These are phyloP conservation scores for Hanseniaspora jakobsenii DNA, from an alignment of 805 yeast species.

Conservation along the genomic window DNA sequence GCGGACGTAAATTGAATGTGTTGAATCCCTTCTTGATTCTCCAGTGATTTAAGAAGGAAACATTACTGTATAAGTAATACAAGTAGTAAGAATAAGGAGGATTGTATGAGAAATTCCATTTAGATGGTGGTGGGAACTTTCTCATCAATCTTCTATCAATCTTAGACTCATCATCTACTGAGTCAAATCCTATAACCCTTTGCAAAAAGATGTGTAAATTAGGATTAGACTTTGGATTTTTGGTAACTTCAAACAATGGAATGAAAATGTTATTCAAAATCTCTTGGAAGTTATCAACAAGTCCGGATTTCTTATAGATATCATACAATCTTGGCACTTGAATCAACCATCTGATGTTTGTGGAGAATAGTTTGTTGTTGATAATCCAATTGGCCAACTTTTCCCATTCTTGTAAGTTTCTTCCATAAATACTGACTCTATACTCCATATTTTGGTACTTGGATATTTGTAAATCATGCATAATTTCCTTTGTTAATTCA, in stretches of 20 bases:
- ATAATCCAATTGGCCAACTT: conserved; percentile 89
- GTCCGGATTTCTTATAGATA: conserved; percentile 64
- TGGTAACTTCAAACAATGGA: conserved; percentile 83
- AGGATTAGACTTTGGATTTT: conserved; percentile 79
- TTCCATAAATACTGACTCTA: conserved; percentile 87
- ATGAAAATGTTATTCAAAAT: conserved; percentile 65
- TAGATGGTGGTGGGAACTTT: conserved; percentile 72
- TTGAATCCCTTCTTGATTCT: conserved; percentile 64
- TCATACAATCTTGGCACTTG: conserved; percentile 93
- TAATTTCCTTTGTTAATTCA: conserved; percentile 84
- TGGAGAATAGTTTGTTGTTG: conserved; percentile 80
- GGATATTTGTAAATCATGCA: conserved; percentile 85
- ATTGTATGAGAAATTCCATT: conserved; percentile 67
- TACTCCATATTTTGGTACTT: conserved; percentile 97
- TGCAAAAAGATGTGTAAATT: conserved; percentile 78
- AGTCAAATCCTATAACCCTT: conserved; percentile 93
- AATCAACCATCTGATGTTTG: conserved; percentile 92
- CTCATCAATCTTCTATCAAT: conserved; percentile 69
- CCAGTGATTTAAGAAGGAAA: conserved; percentile 77
- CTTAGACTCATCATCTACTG: conserved; percentile 96
- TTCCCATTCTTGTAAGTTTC: conserved; percentile 86
- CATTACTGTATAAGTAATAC: conserved; percentile 76
- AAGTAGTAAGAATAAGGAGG: conserved; percentile 97
- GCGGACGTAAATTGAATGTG: conserved; percentile 92
- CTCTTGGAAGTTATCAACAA: conserved; percentile 61